These are phyloP conservation scores for Piper betle DNA, from an alignment of 164 flowering plant genomes.

Conservation along the genomic window DNA sequence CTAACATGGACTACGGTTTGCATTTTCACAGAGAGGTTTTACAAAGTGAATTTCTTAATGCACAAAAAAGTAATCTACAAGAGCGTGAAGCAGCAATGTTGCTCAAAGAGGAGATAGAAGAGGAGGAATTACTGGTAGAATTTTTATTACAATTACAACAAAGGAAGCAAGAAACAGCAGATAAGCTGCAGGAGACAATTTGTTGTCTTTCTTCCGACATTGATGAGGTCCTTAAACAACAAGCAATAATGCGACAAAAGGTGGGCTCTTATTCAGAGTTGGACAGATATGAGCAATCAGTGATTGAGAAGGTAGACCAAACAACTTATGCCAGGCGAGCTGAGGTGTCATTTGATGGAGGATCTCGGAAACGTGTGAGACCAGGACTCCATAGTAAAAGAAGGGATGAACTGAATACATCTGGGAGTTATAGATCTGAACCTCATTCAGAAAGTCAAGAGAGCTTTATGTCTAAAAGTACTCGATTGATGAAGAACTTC, in stretches of 20 bases:
- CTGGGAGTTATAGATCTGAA: slow-evolving; percentile 23
- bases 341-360: slow-evolving; percentile 31
- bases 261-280: slow-evolving; percentile 20
- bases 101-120: slow-evolving; percentile 65
- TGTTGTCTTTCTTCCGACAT: slow-evolving; percentile 63
- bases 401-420: slow-evolving; percentile 26
- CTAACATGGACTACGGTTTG: neutral
- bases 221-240: slow-evolving; percentile 64
- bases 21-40: slow-evolving; percentile 54
- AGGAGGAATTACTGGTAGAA: slow-evolving; percentile 74
- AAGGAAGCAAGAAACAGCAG: slow-evolving; percentile 59
- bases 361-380: slow-evolving; percentile 51
- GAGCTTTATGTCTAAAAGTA: slow-evolving; percentile 33
- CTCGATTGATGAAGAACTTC: slow-evolving; percentile 77
- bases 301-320: slow-evolving; percentile 13
- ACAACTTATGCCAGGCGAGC: slow-evolving; percentile 1
- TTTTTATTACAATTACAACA: slow-evolving; percentile 61
- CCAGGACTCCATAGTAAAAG: slow-evolving; percentile 17
- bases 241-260: slow-evolving; percentile 26
- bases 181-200: slow-evolving; percentile 47
- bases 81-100: slow-evolving; percentile 77
- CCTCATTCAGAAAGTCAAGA: slow-evolving; percentile 22
- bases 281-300: slow-evolving; percentile 20
- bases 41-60: slow-evolving; percentile 77
- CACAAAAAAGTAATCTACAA: slow-evolving; percentile 51